Evolutionary conservation across 2,329 filamentous ascomycete species (phyloP).

Genomic region (Aspergillus bombycis): DNA sequence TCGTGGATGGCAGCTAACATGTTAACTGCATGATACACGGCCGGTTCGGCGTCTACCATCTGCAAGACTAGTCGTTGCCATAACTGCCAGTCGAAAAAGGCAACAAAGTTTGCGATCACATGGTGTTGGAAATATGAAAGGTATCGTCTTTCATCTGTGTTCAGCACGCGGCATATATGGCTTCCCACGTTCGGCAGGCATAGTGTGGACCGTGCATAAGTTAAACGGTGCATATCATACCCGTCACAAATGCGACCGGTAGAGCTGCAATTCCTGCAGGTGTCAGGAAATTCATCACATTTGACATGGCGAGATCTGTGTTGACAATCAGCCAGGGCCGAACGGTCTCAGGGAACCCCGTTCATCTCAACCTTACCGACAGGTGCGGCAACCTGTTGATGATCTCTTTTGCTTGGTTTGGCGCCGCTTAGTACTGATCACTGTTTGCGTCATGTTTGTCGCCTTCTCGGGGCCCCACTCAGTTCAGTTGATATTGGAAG

Average conservation of each 20-base stretch:
- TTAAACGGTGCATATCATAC: conserved; percentile 29
- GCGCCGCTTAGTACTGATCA: background rate
- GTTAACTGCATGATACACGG: conserved; percentile 6
- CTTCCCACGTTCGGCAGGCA: background rate
- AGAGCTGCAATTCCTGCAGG: conserved; percentile 39
- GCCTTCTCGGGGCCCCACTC: no score
- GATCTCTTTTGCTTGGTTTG: background rate
- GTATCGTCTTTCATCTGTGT: conserved; percentile 29
- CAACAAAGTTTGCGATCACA: background rate
- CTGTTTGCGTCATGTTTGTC: no score
- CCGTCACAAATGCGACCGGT: conserved; percentile 44
- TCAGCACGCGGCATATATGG: conserved; percentile 22
- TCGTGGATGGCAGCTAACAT: background rate
- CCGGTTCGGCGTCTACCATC: conserved; percentile 6
- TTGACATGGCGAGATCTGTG: conserved; percentile 31
- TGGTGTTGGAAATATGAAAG: conserved; percentile 13
- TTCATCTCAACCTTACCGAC: background rate
- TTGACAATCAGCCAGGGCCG: background rate
- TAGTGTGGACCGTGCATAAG: background rate
- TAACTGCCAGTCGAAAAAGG: background rate
- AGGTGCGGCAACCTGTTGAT: conserved; percentile 11
- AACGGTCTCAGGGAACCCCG: conserved; percentile 8
- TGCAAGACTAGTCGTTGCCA: conserved; percentile 12
- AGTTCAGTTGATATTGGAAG: no score
- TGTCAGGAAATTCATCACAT: conserved; percentile 44